phyloP scores from a whole-genome alignment of 768 basidiomycete species.

The Russula sp. region DNA sequence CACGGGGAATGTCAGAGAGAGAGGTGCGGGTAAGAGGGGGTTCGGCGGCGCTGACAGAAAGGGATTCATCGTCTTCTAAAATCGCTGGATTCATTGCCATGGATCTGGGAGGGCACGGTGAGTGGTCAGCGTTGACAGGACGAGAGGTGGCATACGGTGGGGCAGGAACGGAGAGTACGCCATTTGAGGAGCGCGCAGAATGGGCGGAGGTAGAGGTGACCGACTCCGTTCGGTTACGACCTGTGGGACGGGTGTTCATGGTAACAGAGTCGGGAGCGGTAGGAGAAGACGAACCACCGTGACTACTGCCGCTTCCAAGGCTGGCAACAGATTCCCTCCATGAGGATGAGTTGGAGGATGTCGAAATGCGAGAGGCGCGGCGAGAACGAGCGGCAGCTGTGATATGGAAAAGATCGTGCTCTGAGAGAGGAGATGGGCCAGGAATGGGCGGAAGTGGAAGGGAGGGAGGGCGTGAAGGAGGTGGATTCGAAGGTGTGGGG shows the following conservation, averaged over 20 bases:
- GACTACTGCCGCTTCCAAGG: constrained; percentile 26
- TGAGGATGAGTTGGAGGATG: constrained; percentile 23
- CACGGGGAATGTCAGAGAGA: constrained; percentile 28
- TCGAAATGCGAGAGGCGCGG: constrained; percentile 32
- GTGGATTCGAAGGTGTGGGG: constrained; percentile 39
- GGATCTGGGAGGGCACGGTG: constrained; percentile 14
- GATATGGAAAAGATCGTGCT: constrained; percentile 42
- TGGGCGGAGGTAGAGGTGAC: constrained; percentile 24
- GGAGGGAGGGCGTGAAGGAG: constrained; percentile 52
- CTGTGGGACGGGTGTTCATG: background rate
- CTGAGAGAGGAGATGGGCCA: constrained; percentile 51
- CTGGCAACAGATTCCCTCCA: constrained; percentile 29
- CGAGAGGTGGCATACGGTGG: background rate
- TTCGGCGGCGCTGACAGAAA: constrained; percentile 1
- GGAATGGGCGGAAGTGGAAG: constrained; percentile 62
- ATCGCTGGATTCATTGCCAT: constrained; percentile 29
- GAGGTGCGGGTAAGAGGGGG: constrained; percentile 24
- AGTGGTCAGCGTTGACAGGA: constrained; percentile 1
- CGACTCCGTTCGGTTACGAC: constrained; percentile 23
- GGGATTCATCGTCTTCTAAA: constrained; percentile 30
- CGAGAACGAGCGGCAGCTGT: constrained; percentile 34
- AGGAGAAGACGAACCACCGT: constrained; percentile 14
- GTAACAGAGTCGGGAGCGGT: constrained; percentile 24
- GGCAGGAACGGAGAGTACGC: constrained; percentile 24
- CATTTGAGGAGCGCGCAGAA: constrained; percentile 29